Percentiles rank a stretch among this genome's conserved stretches.
Evolutionary conservation across 2,329 filamentous ascomycete genomes (phyloP).

Genomic region (Cladosporium oxysporum): DNA sequence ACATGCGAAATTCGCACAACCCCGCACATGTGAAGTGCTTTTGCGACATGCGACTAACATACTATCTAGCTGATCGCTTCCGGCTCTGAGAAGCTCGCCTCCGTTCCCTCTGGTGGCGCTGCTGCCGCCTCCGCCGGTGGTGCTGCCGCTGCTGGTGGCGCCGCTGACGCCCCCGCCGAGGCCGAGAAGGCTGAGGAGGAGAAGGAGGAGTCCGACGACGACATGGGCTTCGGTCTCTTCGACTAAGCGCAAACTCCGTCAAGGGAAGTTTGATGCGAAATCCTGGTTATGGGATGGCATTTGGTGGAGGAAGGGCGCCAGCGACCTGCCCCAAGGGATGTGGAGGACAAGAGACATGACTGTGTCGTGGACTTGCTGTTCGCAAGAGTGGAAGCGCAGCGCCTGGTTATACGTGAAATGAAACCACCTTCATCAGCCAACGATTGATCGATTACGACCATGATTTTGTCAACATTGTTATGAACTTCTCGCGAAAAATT

Average conservation of each 20-base stretch:
- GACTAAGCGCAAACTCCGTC: slow-evolving; percentile 49
- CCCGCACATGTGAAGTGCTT: not conserved
- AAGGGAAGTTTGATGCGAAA: slow-evolving; percentile 13
- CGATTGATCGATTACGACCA: not conserved
- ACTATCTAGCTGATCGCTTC: slow-evolving; percentile 77
- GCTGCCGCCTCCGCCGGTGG: slow-evolving; percentile 67
- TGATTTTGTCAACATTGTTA: not conserved
- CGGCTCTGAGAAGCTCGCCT: slow-evolving; percentile 91
- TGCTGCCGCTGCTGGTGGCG: slow-evolving; percentile 67
- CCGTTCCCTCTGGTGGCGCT: slow-evolving; percentile 88
- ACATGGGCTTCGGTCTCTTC: slow-evolving; percentile 76
- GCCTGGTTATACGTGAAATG: slow-evolving; percentile 16
- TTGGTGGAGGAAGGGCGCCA: slow-evolving; percentile 19
- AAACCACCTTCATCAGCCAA: slow-evolving; percentile 20
- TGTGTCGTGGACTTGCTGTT: slow-evolving; percentile 14
- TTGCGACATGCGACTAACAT: slow-evolving; percentile 28
- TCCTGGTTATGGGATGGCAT: slow-evolving; percentile 17
- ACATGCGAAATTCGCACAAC: slow-evolving; percentile 1
- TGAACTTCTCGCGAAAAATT: not conserved
- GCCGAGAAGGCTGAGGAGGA: slow-evolving; percentile 66
- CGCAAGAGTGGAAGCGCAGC: slow-evolving; percentile 15
- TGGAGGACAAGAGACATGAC: slow-evolving; percentile 14
- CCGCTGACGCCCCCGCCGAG: slow-evolving; percentile 66
- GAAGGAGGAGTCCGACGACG: slow-evolving; percentile 77
- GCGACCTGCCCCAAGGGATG: slow-evolving; percentile 12